Evolutionary conservation across 1,139 yeast genomes (phyloP).

Genomic region (Geotrichum aggregatum): DNA sequence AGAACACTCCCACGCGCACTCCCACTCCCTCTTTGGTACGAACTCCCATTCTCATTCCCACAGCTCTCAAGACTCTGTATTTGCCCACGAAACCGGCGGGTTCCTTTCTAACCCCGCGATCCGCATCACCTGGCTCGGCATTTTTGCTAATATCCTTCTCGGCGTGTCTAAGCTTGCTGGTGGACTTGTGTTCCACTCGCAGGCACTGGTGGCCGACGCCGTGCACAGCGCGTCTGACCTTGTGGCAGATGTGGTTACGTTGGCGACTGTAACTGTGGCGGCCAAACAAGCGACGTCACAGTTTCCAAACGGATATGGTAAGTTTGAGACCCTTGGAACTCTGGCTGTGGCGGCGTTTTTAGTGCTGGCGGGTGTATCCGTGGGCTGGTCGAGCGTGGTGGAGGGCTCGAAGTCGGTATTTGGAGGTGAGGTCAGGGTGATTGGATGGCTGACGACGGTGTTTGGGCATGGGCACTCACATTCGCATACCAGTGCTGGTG

Average conservation of each 20-base stretch:
- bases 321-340: conserved; percentile 88
- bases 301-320: conserved; percentile 89
- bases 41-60: conserved; percentile 33
- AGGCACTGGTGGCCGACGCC: conserved; percentile 89
- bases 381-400: conserved; percentile 81
- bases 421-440: conserved; percentile 40
- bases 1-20: conserved; percentile 29
- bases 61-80: conserved; percentile 31
- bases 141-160: conserved; percentile 76
- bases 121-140: conserved; percentile 87
- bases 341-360: conserved; percentile 78
- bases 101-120: conserved; percentile 71
- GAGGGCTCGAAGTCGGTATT: conserved; percentile 53
- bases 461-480: conserved; percentile 45
- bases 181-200: conserved; percentile 89
- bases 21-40: conserved; percentile 25
- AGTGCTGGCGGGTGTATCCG: conserved; percentile 81
- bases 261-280: conserved; percentile 82
- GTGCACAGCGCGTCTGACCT: conserved; percentile 87
- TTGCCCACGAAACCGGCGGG: conserved; percentile 34
- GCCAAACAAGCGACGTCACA: conserved; percentile 56
- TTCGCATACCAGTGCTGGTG: conserved; percentile 39
- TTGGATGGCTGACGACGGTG: conserved; percentile 37
- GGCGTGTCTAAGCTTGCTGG: conserved; percentile 84
- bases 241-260: conserved; percentile 81